A percentile compares a stretch with the other conserved stretches of the same genome.
Conservation (phyloP, 163 green algal species). For the Chlamydomonas reinhardtii region DNA sequence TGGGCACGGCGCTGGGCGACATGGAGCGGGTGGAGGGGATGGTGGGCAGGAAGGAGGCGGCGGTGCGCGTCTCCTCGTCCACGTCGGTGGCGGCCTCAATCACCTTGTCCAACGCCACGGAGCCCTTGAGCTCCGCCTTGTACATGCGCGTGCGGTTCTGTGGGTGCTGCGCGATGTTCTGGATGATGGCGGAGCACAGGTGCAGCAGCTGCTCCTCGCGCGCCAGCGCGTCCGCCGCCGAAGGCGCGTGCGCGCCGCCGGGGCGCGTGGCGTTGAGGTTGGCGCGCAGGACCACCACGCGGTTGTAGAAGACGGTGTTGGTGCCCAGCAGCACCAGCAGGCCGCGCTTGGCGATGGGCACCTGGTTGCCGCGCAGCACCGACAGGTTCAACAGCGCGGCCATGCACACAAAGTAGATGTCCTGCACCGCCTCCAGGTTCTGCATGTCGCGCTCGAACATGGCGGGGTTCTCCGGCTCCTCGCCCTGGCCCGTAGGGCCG, state of each 20-base stretch:
- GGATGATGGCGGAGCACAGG: constrained; percentile 69
- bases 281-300: constrained; percentile 33
- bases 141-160: constrained; percentile 80
- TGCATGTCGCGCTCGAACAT: constrained; percentile 75
- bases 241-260: background rate
- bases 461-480: constrained; percentile 16
- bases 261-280: constrained; percentile 39
- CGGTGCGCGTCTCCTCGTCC: constrained; percentile 45
- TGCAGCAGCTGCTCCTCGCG: constrained; percentile 61
- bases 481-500: background rate
- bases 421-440: constrained; percentile 71
- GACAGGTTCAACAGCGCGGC: constrained; percentile 78
- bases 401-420: constrained; percentile 67
- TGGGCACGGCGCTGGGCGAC: background rate
- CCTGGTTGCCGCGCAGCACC: constrained; percentile 68
- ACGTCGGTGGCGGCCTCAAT: constrained; percentile 45
- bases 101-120: constrained; percentile 56
- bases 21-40: background rate
- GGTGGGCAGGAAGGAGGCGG: constrained; percentile 46
- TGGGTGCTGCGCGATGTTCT: constrained; percentile 77
- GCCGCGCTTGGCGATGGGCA: constrained; percentile 68
- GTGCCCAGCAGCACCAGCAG: constrained; percentile 73
- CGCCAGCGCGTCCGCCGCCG: constrained; percentile 41
- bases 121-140: constrained; percentile 76
- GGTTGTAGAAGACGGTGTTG: constrained; percentile 65